Base-by-base conservation (phyloP, 495 filamentous ascomycete species). In the Aspergillus ellipticus region DNA sequence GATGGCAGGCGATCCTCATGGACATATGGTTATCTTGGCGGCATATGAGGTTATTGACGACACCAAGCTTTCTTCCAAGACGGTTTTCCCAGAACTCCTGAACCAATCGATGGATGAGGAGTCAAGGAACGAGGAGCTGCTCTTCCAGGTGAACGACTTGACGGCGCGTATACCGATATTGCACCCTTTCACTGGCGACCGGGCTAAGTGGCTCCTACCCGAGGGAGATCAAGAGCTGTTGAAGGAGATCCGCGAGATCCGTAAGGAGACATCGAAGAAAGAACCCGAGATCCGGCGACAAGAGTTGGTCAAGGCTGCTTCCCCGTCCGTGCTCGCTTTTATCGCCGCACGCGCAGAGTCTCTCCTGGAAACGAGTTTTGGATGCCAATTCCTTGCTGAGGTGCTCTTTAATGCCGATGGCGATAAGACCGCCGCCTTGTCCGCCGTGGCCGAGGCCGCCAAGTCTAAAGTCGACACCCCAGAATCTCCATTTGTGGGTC, bases 1-100 rank as follows among this genome's bases (percentile, higher is more conserved):
- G 49, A 89, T 97, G 82, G 87, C 88, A 3, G 82, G 81, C 49
- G 93, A 99, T 68, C 58, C 77, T 3, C 52, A 93, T 62, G 95
- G 83, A 2, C 91, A 97, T 62, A 79, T 87, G 64, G 79, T 96
- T 49, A 79, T 97, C 15, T 75, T 97, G 22, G 78, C 91, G 1
- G 89, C 89, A 4, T 92, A 88, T 67, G 93, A 97, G 63, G 84
- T 95, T 22, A 85, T 96, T 51, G 95, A 99, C 60, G 95, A 99
- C 66, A 97, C 92, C 1, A 88, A 90, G 51, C 74, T 96, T 54
- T 86, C 84, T n/a, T 79, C 87, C 16, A 97, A 96, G 69, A 78
- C 86, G 20, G 85, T 97, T 55, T 86, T 97, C 60, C 72, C 87
- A 0, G 92, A 96, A 69, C 77, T 97, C 5, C 66, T 96, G 16